phyloP scores from a whole-genome alignment of 805 yeast genomes.

The Hanseniaspora mollemarum region DNA sequence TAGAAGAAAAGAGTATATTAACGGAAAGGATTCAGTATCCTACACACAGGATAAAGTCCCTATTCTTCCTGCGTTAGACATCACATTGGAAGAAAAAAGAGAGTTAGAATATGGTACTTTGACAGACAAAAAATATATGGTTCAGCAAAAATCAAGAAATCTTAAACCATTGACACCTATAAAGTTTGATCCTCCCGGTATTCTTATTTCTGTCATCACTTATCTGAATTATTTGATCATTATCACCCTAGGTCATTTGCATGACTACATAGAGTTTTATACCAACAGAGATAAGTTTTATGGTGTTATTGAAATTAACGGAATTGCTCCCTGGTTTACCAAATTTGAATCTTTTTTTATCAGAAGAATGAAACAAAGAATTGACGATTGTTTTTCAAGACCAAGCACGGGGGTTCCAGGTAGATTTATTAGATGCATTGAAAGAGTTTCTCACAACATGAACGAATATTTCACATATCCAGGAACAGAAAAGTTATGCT shows the following conservation, averaged over 20 bases:
- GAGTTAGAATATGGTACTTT: conserved; percentile 66
- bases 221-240: conserved; percentile 75
- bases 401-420: conserved; percentile 99
- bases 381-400: conserved; percentile 89
- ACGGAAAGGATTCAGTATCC: conserved; percentile 4
- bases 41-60: conserved; percentile 28
- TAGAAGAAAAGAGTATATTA: conserved; percentile 3
- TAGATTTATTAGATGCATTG: conserved; percentile 69
- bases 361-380: conserved; percentile 78
- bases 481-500: conserved; percentile 64
- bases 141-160: conserved; percentile 46
- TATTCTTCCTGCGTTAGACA: conserved; percentile 28
- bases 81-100: conserved; percentile 32
- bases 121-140: conserved; percentile 53
- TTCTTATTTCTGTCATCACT: conserved; percentile 64
- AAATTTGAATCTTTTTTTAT: conserved; percentile 89
- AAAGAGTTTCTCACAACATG: conserved; percentile 58
- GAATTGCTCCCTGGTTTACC: conserved; percentile 91
- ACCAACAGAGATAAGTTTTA: conserved; percentile 56
- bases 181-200: conserved; percentile 74
- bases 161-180: conserved; percentile 50
- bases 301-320: conserved; percentile 65
- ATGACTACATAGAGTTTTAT: conserved; percentile 73
- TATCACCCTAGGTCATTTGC: conserved; percentile 78
- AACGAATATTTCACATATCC: conserved; percentile 58